phyloP scores from a whole-genome alignment of 345 rosid species.

The Kernera saxatilis region DNA sequence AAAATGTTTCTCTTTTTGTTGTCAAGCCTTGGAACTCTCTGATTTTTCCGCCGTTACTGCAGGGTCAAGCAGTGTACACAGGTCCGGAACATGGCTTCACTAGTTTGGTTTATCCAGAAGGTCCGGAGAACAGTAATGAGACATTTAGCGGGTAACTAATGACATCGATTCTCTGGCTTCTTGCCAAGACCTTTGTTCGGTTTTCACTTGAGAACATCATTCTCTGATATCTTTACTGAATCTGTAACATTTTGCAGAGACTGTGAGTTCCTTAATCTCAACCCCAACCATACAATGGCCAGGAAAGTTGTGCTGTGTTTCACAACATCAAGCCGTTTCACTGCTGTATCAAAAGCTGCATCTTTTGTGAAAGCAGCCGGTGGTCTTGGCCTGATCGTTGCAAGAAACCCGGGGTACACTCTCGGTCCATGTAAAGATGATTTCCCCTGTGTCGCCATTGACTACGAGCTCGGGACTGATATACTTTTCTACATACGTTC shows the following conservation, averaged over 20 bases:
- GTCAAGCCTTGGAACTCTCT: neutral
- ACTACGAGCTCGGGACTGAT: slow-evolving; percentile 36
- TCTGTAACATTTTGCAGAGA: neutral
- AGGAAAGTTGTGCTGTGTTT: slow-evolving; percentile 40
- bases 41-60: neutral
- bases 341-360: slow-evolving; percentile 23
- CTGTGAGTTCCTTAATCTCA: neutral
- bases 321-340: slow-evolving; percentile 1
- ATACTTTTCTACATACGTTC: slow-evolving; percentile 37
- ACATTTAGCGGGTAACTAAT: slow-evolving; percentile 15
- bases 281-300: slow-evolving; percentile 5
- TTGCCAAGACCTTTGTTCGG: neutral
- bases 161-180: neutral
- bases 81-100: slow-evolving; percentile 30
- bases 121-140: slow-evolving; percentile 8
- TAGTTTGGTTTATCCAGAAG: slow-evolving; percentile 36
- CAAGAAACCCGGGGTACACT: slow-evolving; percentile 30
- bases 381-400: slow-evolving; percentile 37
- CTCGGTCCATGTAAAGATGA: slow-evolving; percentile 24
- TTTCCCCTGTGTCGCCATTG: slow-evolving; percentile 35
- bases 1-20: too few relatives aligned
- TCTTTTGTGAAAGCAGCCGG: slow-evolving; percentile 26
- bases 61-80: slow-evolving; percentile 32
- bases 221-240: neutral
- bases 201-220: too few relatives aligned